phyloP scores from a whole-genome alignment of 1,284 basidiomycete genomes.

The Leccinum fuscescens region DNA sequence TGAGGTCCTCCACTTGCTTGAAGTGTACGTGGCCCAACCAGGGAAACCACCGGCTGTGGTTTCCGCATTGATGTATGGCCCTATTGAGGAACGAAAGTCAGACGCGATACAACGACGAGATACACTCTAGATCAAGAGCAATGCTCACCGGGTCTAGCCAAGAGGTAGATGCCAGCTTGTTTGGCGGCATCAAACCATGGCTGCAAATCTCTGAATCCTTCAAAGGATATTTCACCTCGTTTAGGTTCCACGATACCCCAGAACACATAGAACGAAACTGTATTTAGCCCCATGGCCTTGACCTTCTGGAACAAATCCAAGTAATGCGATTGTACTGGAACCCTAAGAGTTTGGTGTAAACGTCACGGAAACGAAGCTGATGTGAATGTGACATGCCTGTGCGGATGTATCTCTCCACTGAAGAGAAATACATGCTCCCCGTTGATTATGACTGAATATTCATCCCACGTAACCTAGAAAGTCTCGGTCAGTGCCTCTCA shows the following conservation, averaged over 20 bases:
- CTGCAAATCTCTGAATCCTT: slow-evolving; percentile 46
- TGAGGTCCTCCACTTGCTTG: slow-evolving; percentile 45
- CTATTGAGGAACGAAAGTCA: slow-evolving; percentile 14
- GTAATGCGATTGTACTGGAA: slow-evolving; percentile 43
- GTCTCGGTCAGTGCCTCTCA: neutral
- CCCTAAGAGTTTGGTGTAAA: slow-evolving; percentile 22
- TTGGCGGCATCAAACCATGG: slow-evolving; percentile 48
- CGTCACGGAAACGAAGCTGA: neutral
- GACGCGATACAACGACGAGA: neutral
- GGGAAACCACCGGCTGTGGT: slow-evolving; percentile 51
- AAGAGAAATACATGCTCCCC: slow-evolving; percentile 46
- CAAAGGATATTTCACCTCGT: slow-evolving; percentile 44
- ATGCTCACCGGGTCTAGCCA: slow-evolving; percentile 42
- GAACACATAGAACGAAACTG: slow-evolving; percentile 47
- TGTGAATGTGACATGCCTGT: slow-evolving; percentile 28
- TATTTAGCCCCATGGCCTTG: slow-evolving; percentile 47
- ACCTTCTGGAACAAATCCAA: slow-evolving; percentile 46
- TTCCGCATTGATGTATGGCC: slow-evolving; percentile 57
- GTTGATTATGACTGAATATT: slow-evolving; percentile 48
- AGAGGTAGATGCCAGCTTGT: slow-evolving; percentile 45
- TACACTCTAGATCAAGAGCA: neutral
- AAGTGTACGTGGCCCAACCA: slow-evolving; percentile 48
- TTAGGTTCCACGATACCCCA: slow-evolving; percentile 47
- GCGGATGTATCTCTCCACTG: slow-evolving; percentile 50
- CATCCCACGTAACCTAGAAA: slow-evolving; percentile 43